These are phyloP conservation scores for Fusarium sarcochroum DNA, from an alignment of 2,329 filamentous ascomycete genomes.

Conservation along the genomic window DNA sequence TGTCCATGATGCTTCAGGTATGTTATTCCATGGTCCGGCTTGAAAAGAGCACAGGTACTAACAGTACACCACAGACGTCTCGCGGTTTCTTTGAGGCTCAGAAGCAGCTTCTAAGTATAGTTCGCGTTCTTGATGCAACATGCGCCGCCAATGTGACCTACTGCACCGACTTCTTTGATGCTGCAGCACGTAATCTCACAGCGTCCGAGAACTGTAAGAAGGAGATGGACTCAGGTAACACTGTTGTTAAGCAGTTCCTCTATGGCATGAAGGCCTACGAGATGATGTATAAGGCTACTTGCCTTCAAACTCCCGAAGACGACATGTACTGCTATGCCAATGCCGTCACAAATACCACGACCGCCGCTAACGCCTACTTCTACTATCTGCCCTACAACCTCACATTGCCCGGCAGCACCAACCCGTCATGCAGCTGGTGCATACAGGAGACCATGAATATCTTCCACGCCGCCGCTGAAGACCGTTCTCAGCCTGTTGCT, in stretches of 20 bases:
- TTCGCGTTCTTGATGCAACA: slow-evolving; percentile 82
- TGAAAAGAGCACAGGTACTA: not conserved
- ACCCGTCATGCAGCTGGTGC: slow-evolving; percentile 83
- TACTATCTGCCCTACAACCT: slow-evolving; percentile 90
- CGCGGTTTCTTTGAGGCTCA: slow-evolving; percentile 85
- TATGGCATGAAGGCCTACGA: slow-evolving; percentile 82
- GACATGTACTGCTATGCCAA: slow-evolving; percentile 85
- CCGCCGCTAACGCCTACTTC: slow-evolving; percentile 80
- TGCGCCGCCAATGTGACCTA: slow-evolving; percentile 76
- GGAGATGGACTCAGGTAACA: slow-evolving; percentile 78
- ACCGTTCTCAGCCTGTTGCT: slow-evolving; percentile 76
- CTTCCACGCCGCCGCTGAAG: slow-evolving; percentile 77
- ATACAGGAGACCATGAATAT: slow-evolving; percentile 85
- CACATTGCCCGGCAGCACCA: slow-evolving; percentile 73
- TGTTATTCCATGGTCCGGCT: slow-evolving; percentile 46
- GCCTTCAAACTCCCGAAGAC: slow-evolving; percentile 76
- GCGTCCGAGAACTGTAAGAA: slow-evolving; percentile 74
- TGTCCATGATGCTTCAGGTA: slow-evolving; percentile 87
- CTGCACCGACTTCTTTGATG: slow-evolving; percentile 76
- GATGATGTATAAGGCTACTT: slow-evolving; percentile 83
- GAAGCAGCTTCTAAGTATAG: slow-evolving; percentile 78
- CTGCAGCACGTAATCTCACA: slow-evolving; percentile 76
- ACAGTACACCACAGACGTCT: slow-evolving; percentile 73
- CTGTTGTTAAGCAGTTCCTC: slow-evolving; percentile 80
- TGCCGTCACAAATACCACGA: slow-evolving; percentile 82